Evolutionary conservation across 371 early-diverging fungal species (phyloP).

Genomic region (Mortierella sp.): DNA sequence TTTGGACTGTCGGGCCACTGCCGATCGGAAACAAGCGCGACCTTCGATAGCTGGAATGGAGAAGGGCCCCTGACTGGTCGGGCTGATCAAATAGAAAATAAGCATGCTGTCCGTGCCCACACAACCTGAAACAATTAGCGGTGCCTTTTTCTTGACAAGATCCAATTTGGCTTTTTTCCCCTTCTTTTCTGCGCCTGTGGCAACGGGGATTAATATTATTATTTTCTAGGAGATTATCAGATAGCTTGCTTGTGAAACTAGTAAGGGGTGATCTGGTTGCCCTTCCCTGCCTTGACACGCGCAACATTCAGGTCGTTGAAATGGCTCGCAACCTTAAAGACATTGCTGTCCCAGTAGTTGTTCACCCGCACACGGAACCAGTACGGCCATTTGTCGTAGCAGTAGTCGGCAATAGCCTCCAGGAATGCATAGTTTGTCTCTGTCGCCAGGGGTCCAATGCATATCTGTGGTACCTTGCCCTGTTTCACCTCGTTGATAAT

Average conservation of each 20-base stretch:
- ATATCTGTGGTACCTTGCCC: slow-evolving; percentile 41
- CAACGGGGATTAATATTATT: neutral
- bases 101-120: too few species aligned
- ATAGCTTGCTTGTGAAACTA: neutral
- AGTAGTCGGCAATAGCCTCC: slow-evolving; percentile 31
- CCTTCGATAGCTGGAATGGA: too few species aligned
- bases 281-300: slow-evolving; percentile 32
- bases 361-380: slow-evolving; percentile 57
- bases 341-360: slow-evolving; percentile 50
- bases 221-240: neutral
- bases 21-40: too few species aligned
- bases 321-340: slow-evolving; percentile 31
- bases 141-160: too few species aligned
- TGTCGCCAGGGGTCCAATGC: slow-evolving; percentile 40
- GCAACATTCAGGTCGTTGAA: slow-evolving; percentile 55
- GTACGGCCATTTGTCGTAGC: slow-evolving; percentile 46
- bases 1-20: too few species aligned
- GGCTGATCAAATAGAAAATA: too few species aligned
- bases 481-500: slow-evolving; percentile 30
- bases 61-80: too few species aligned
- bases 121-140: too few species aligned
- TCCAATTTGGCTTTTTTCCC: too few species aligned
- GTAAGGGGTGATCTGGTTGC: slow-evolving; percentile 43
- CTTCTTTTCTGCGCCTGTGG: too few species aligned
- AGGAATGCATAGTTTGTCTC: slow-evolving; percentile 37